Evolutionary conservation across 257 asterid genomes (phyloP).

Genomic region (Orobanche coerulescens): DNA sequence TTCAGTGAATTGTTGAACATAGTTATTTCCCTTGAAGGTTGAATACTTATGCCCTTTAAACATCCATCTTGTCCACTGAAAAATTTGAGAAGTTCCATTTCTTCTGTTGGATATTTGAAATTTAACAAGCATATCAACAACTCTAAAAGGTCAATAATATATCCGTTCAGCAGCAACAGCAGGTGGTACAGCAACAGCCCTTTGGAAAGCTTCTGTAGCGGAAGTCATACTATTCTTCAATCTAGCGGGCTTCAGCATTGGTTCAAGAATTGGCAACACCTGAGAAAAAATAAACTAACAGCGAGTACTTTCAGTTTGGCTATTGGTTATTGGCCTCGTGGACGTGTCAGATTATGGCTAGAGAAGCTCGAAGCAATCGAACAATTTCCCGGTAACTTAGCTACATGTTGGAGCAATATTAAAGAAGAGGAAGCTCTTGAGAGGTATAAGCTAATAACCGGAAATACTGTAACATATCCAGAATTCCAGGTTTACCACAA

Average conservation of each 20-base stretch:
- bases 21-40: neutral
- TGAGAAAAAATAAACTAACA: constrained; percentile 68
- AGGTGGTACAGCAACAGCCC: constrained; percentile 23
- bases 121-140: constrained; percentile 21
- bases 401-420: constrained; percentile 74
- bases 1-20: neutral
- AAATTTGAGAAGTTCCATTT: constrained; percentile 25
- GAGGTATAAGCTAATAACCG: constrained; percentile 56
- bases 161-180: constrained; percentile 21
- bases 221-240: constrained; percentile 35
- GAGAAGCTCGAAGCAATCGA: constrained; percentile 75
- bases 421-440: constrained; percentile 74
- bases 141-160: constrained; percentile 18
- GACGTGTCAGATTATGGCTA: constrained; percentile 71
- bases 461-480: constrained; percentile 39
- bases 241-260: constrained; percentile 43
- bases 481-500: constrained; percentile 47
- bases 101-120: constrained; percentile 21
- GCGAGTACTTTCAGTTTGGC: constrained; percentile 79
- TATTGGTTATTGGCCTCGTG: constrained; percentile 65
- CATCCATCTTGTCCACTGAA: constrained; percentile 34
- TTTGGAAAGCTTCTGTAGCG: neutral
- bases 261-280: constrained; percentile 87
- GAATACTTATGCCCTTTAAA: neutral
- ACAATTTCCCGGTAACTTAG: constrained; percentile 61